Base-by-base conservation (phyloP, 441 rosid genomes). In the Raphanus hybrid region DNA sequence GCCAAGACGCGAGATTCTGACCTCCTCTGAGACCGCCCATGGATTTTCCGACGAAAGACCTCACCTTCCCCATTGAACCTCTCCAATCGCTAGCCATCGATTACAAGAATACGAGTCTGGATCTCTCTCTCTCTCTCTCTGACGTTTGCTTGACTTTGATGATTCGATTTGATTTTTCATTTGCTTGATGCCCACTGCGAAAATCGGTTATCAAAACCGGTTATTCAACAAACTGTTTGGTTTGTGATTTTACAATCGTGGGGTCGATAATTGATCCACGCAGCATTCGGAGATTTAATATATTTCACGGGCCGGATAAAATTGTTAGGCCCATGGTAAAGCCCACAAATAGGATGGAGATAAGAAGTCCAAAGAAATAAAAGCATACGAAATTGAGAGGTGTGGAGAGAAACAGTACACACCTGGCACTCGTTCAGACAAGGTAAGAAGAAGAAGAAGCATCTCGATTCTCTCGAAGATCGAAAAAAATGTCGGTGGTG, bases 11-110 rank as follows among this genome's bases (percentile, higher is more conserved):
- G 5, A 90, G 64, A 67, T 78, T 94, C 70, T 81, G 78, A 35
- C 89, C 82, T 48, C 98, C 97, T 69, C 95, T 72, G 0, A 91
- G 86, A 29, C 98, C 98, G 43, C 98, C 97, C 91, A 85, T 80
- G 11, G 93, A 84, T 43, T 94, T 91, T 45, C 89, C 89, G 6
- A 88, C 18, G 60, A 92, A 90, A 6, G 94, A 84, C 75, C 91
- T 85, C 32, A 87, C 82, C 69, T 87, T 88, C n/a, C 96, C 94
- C 43, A 85, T 0, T 2, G 83, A 75, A 81, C 94, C 86, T 68
- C 89, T 82, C 98, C 94, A 89, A 67, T 82, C 69, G 67, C 87
- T 85, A 61, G 85, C 65, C 97, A 88, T 89, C 29, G 66, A 32
- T 18, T 6, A 27, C 2, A 7, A 14, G 1, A 63, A 14, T n/a